These are phyloP conservation scores for Sarocladiaceae sp. DNA, from an alignment of 2,329 filamentous ascomycete genomes.

Conservation along the genomic window DNA sequence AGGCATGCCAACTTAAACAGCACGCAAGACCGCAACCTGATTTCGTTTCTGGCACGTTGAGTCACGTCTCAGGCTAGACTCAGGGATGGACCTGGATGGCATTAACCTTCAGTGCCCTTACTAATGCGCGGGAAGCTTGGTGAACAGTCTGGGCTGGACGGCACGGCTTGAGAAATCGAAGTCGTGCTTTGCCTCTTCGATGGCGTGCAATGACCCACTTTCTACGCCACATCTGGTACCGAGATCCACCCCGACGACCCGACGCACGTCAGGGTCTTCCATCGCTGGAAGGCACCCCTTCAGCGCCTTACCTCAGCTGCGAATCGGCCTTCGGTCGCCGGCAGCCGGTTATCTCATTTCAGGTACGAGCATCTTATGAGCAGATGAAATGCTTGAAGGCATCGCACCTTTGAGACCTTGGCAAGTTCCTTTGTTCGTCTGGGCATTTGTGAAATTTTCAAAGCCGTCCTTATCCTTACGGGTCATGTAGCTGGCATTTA, in stretches of 20 bases:
- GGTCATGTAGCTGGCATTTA: too few relatives aligned
- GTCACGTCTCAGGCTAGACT: background rate
- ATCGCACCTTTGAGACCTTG: too few relatives aligned
- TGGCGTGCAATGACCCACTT: slow-evolving; percentile 7
- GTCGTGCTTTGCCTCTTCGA: slow-evolving; percentile 7
- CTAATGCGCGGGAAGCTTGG: too few relatives aligned
- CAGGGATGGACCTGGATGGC: background rate
- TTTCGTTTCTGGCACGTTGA: background rate
- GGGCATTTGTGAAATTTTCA: too few relatives aligned
- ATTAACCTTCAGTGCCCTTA: too few relatives aligned
- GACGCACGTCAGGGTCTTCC: background rate
- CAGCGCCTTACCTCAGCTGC: background rate
- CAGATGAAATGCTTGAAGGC: too few relatives aligned
- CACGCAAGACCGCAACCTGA: slow-evolving; percentile 1
- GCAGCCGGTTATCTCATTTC: background rate
- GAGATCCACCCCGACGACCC: slow-evolving; percentile 1
- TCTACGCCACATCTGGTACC: background rate
- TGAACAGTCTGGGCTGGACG: too few relatives aligned
- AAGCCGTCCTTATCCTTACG: too few relatives aligned
- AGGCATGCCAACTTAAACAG: background rate
- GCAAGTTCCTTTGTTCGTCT: too few relatives aligned
- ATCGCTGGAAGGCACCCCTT: background rate
- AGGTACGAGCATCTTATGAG: background rate
- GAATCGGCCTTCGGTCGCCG: background rate
- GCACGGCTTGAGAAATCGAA: too few relatives aligned